Evolutionary conservation across 495 filamentous ascomycete genomes (phyloP), one percentile per base, ranked within the genome.

Genomic region (Penicillium parvum): DNA sequence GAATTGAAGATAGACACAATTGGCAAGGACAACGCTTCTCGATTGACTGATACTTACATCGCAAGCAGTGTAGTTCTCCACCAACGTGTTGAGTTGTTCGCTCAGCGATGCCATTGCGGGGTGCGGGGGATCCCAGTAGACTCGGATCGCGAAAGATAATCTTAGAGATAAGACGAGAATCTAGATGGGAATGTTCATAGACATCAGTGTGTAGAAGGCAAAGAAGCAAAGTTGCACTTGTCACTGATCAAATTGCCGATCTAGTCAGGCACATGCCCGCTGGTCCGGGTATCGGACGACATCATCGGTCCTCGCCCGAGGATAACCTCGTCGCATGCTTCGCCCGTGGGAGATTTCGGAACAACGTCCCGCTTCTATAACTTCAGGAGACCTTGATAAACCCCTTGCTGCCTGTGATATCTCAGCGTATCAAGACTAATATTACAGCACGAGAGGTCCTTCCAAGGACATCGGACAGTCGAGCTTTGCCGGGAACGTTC

Each of bases 51-150:
- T 16, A 47, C 63, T 30, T 57, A 75, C 73, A 62, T 77, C 73
- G 43, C 73, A 75, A 15, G 73, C 70, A 14, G 68, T 71, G 40
- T 68, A 69, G n/a, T 68, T 62, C 26, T 58, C 57, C 5, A 50
- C 30, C 15, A 75, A 48, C 10, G 50, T 53, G 9, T 54, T 38
- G 5, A 73, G 46, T 46, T 67, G 61, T 16, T 69, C 52, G 28
- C 60, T 52, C 21, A 72, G 52, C 12, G 57, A 47, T 7, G 61
- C 43, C 37, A 66, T 62, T 43, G 53, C 37, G 40, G 40, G 38
- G 47, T 43, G 42, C 37, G 46, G 51, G 41, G 40, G 40, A 11
- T 32, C 7, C 23, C 11, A 7, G 18, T 19, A 2, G 15, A n/a
- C n/a, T n/a, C 18, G 30, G 17, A 26, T 32, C 7, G 22, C 15